Evolutionary conservation across 2,329 filamentous ascomycete genomes (phyloP), one percentile per base, ranked within the genome.

Genomic region (Epichloe elymi): DNA sequence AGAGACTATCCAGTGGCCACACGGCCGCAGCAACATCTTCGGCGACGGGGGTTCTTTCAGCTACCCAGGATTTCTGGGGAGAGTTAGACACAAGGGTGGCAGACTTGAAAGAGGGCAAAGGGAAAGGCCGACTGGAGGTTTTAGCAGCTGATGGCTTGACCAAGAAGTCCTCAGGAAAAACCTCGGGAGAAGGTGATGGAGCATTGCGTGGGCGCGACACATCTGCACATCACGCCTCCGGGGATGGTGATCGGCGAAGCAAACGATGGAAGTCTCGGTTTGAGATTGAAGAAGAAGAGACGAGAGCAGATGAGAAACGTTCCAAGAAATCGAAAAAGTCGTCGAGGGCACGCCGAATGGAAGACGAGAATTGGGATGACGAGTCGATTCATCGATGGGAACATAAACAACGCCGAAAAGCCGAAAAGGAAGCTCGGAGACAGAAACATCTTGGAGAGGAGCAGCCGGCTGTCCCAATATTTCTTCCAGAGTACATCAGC

Each of bases 401-500:
- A 50, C 60, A 65, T 30, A 65, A 66, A 30, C 67, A 69, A 30
- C 66, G 63, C 36, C 68, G 64, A 40, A 73, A 72, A 54, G 68
- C 65, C 5, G 69, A 73, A 53, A 71, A 68, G 54, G 65, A 67
- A 49, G 68, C 67, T 14, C 63, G 61, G 49, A 70, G 68, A 53
- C 61, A 65, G 40, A 55, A 66, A 57, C 69, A 68, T 53, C 65
- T 67, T 62, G 65, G 67, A 53, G 64, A 64, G 47, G 63, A 67
- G 59, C 47, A 78, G 57, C 63, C 65, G 36, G 79, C 77, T 2
- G 76, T 75, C 1, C 69, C 68, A 1, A 86, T 98, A 44, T 79
- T 84, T 49, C 72, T 98, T 20, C 94, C 94, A 0, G 88, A 96
- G 62, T 95, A 88, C 59, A 94, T 98, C 66, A 93, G 81, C 60